A percentile compares a stretch with the other conserved stretches of the same genome.
Conservation (phyloP, 176 grass and related monocot genomes). For the Luzula sylvatica region DNA sequence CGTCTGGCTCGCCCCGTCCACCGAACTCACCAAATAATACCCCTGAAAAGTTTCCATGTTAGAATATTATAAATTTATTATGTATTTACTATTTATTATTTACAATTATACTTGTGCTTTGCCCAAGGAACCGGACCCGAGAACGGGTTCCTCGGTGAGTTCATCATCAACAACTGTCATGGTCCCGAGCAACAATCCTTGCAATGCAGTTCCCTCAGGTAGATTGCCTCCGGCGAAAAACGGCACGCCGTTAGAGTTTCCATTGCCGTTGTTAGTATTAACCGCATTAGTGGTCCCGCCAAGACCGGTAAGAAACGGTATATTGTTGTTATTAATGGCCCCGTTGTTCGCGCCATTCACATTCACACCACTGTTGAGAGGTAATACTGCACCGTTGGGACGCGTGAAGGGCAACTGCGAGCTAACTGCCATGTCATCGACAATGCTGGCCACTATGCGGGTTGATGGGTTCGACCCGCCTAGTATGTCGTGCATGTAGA, state of each 20-base stretch:
- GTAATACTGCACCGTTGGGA: conserved; percentile 43
- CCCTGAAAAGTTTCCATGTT: conserved; percentile 22
- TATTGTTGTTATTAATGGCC: conserved; percentile 60
- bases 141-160: conserved; percentile 43
- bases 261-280: conserved; percentile 14
- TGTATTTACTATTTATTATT: no score
- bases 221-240: conserved; percentile 52
- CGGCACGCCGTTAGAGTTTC: conserved; percentile 15
- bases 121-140: conserved; percentile 31
- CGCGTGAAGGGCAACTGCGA: conserved; percentile 49
- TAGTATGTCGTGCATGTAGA: conserved; percentile 68
- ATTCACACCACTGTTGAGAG: conserved; percentile 41
- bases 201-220: conserved; percentile 44
- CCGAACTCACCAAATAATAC: conserved; percentile 47
- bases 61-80: no score
- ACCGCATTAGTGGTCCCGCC: conserved; percentile 45
- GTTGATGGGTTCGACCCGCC: conserved; percentile 61
- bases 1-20: conserved; percentile 60
- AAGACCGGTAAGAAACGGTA: conserved; percentile 60
- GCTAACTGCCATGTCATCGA: conserved; percentile 34
- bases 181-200: conserved; percentile 51
- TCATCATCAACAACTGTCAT: conserved; percentile 73
- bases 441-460: conserved; percentile 51
- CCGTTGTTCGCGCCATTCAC: conserved; percentile 31
- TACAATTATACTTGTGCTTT: conserved; percentile 25